Conservation (phyloP, 75 land plant genomes). For the Gnetum montanum region DNA sequence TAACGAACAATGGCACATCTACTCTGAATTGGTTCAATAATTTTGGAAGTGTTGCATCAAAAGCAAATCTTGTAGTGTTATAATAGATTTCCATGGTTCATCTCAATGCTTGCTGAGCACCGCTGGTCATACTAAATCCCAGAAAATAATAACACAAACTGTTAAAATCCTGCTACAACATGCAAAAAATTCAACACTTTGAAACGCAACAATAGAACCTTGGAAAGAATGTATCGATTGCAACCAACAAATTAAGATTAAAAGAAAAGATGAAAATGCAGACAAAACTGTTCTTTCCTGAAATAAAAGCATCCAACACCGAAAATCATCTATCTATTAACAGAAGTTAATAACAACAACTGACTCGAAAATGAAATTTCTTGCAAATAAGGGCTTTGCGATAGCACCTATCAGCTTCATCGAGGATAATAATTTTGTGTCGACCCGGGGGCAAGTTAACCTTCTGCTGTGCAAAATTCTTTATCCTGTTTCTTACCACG, state of each 20-base stretch:
- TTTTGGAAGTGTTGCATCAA: constrained; percentile 95
- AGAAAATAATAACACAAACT: constrained; percentile 1
- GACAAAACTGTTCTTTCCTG: no score
- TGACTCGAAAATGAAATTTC: no score
- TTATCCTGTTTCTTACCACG: constrained; percentile 96
- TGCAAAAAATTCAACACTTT: no score
- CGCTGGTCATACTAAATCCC: constrained; percentile 88
- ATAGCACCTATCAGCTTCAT: constrained; percentile 99
- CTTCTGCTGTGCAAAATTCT: constrained; percentile 99
- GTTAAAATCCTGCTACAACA: no score
- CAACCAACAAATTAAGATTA: no score
- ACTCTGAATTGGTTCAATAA: constrained; percentile 99
- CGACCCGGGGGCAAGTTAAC: constrained; percentile 81
- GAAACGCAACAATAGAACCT: no score
- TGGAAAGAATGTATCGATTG: no score
- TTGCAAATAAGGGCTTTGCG: no score
- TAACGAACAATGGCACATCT: constrained; percentile 97
- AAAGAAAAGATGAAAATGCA: no score
- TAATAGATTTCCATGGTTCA: constrained; percentile 99
- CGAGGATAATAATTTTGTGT: constrained; percentile 85
- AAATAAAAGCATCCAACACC: no score
- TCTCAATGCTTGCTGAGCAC: constrained; percentile 98
- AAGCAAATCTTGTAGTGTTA: constrained; percentile 96
- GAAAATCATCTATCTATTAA: no score
- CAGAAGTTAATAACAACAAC: no score